Conservation (phyloP, 768 basidiomycete genomes). For the Mrakia gelida region DNA sequence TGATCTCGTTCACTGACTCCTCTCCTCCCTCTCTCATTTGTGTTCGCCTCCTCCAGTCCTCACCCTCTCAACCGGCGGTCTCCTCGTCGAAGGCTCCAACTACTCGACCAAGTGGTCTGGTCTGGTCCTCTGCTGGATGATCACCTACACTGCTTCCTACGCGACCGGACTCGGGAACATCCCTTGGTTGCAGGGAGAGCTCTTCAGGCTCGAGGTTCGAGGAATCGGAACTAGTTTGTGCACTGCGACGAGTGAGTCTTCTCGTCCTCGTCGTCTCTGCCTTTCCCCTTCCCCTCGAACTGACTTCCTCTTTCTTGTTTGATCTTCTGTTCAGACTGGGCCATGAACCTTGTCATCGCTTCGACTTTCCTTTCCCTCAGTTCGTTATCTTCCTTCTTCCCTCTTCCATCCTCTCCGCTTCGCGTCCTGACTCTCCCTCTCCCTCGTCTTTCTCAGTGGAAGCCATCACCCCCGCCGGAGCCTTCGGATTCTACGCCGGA, state of each 20-base stretch:
- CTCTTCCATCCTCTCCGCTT: too few relatives aligned
- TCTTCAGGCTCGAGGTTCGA: constrained; percentile 73
- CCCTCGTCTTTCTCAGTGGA: constrained; percentile 46
- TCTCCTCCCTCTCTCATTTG: constrained; percentile 33
- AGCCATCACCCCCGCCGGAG: constrained; percentile 65
- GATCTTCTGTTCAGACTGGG: constrained; percentile 40
- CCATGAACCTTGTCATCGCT: constrained; percentile 63
- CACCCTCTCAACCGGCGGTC: constrained; percentile 58
- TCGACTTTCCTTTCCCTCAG: constrained; percentile 73
- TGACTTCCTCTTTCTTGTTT: not conserved
- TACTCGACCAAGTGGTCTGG: constrained; percentile 63
- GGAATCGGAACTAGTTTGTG: constrained; percentile 71
- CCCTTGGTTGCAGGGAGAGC: constrained; percentile 82
- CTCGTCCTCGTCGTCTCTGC: not conserved
- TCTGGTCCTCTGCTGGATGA: constrained; percentile 72
- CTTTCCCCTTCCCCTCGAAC: not conserved
- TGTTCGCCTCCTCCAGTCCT: constrained; percentile 48
- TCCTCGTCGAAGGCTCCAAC: constrained; percentile 57
- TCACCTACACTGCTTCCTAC: constrained; percentile 75
- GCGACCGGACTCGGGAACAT: constrained; percentile 70
- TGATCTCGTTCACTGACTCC: constrained; percentile 15
- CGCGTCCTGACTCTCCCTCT: too few relatives aligned
- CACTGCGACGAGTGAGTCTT: constrained; percentile 55
- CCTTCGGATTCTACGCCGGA: constrained; percentile 72
- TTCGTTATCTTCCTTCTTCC: too few relatives aligned